Evolutionary conservation across 106 monocot species (phyloP).

Genomic region (Acorus calamus): DNA sequence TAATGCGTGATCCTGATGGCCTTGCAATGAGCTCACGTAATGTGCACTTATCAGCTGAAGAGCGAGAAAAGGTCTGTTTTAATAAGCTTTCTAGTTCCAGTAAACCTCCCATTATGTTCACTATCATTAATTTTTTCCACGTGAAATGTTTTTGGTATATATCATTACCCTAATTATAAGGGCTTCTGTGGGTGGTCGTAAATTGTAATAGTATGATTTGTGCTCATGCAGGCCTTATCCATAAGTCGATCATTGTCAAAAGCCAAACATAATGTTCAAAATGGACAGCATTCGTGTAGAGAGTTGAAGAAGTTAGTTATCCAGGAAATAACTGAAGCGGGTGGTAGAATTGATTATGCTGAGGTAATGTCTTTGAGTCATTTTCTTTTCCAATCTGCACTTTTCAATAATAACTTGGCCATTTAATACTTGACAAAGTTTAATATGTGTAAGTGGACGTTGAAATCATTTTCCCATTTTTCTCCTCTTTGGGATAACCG

Average conservation of each 20-base stretch:
- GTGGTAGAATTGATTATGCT: constrained; percentile 80
- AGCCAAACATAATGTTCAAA: constrained; percentile 44
- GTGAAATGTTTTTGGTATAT: too few species aligned
- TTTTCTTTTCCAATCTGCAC: background rate
- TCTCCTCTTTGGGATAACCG: too few species aligned
- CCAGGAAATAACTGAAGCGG: constrained; percentile 42
- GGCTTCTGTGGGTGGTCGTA: background rate
- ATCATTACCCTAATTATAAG: too few species aligned
- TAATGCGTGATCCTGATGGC: constrained; percentile 85
- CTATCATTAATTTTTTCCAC: too few species aligned
- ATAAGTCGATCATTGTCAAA: constrained; percentile 50
- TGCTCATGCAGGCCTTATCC: constrained; percentile 55
- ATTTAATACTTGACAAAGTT: background rate
- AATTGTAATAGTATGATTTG: background rate
- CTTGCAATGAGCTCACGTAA: constrained; percentile 98
- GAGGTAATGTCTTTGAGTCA: constrained; percentile 46
- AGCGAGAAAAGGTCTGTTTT: constrained; percentile 62
- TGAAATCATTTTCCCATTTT: too few species aligned
- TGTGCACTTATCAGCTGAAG: constrained; percentile 58
- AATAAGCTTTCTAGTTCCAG: too few species aligned
- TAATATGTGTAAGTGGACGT: too few species aligned
- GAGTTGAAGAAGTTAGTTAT: constrained; percentile 35
- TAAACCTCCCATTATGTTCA: too few species aligned
- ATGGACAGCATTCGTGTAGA: constrained; percentile 30
- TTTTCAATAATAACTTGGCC: background rate